phyloP scores from a whole-genome alignment of 2,329 filamentous ascomycete species.

The Penicillium corylophilum region DNA sequence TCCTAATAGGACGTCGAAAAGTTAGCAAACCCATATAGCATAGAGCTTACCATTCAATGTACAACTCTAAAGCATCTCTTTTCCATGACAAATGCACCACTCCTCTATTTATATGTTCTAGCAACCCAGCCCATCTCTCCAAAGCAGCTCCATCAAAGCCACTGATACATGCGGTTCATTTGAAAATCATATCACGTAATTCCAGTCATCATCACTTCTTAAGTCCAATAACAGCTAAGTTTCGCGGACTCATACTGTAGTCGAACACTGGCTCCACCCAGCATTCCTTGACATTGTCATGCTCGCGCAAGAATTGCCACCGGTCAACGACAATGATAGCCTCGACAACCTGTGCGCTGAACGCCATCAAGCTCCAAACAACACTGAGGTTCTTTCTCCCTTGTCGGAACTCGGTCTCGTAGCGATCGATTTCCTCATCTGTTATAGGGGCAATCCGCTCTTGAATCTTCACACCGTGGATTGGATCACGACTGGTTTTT shows the following conservation, averaged over 20 bases:
- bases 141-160: not conserved
- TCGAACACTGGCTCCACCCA: conserved; percentile 97
- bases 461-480: conserved; percentile 60
- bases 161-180: not conserved
- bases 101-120: not conserved
- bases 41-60: not conserved
- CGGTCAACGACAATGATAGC: conserved; percentile 86
- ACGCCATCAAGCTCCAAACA: conserved; percentile 94
- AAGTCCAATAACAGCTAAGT: conserved; percentile 88
- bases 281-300: conserved; percentile 68
- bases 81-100: not conserved
- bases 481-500: conserved; percentile 67
- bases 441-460: conserved; percentile 67
- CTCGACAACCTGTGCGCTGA: conserved; percentile 85
- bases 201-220: conserved; percentile 55
- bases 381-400: conserved; percentile 79
- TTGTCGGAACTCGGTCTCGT: conserved; percentile 63
- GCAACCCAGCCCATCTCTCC: not conserved
- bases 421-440: conserved; percentile 71
- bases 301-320: conserved; percentile 82
- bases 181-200: conserved; percentile 1
- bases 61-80: not conserved
- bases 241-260: conserved; percentile 79
- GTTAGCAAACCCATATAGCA: not conserved
- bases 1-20: not conserved